phyloP scores from a whole-genome alignment of 2,329 filamentous ascomycete species.

The Cylindrodendrum hubeiense region DNA sequence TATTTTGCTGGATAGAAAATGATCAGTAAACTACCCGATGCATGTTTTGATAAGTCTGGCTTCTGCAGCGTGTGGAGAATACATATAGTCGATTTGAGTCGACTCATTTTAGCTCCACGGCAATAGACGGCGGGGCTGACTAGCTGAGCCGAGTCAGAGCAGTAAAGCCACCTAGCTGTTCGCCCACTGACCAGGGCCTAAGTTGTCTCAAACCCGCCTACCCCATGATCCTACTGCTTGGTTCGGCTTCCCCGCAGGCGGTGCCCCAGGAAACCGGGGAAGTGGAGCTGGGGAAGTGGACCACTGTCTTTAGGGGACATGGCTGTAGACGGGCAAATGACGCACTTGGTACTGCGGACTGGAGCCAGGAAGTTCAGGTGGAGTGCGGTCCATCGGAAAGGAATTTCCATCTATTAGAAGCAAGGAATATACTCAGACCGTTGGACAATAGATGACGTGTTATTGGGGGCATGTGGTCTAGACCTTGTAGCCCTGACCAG shows the following conservation, averaged over 20 bases:
- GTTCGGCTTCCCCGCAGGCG: slow-evolving; percentile 5
- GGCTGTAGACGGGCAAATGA: slow-evolving; percentile 15
- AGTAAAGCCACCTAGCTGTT: background rate
- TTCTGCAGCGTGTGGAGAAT: background rate
- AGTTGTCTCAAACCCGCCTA: background rate
- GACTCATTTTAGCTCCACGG: slow-evolving; percentile 9
- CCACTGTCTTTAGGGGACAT: background rate
- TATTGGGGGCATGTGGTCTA: background rate
- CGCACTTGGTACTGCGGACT: background rate
- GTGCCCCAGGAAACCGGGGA: background rate
- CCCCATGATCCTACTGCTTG: background rate
- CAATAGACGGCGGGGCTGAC: slow-evolving; percentile 13
- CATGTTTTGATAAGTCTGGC: background rate
- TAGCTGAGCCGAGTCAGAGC: slow-evolving; percentile 16
- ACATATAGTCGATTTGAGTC: background rate
- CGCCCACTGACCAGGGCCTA: background rate
- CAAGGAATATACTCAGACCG: background rate
- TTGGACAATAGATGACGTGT: background rate
- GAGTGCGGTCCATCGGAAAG: background rate
- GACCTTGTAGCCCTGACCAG: background rate
- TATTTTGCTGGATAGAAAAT: background rate
- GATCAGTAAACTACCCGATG: background rate
- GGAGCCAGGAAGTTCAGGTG: background rate
- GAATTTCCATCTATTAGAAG: slow-evolving; percentile 3
- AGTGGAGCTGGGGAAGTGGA: slow-evolving; percentile 17